These are phyloP conservation scores for Pseudocercospora ulei DNA, from an alignment of 2,329 filamentous ascomycete species.

Conservation along the genomic window DNA sequence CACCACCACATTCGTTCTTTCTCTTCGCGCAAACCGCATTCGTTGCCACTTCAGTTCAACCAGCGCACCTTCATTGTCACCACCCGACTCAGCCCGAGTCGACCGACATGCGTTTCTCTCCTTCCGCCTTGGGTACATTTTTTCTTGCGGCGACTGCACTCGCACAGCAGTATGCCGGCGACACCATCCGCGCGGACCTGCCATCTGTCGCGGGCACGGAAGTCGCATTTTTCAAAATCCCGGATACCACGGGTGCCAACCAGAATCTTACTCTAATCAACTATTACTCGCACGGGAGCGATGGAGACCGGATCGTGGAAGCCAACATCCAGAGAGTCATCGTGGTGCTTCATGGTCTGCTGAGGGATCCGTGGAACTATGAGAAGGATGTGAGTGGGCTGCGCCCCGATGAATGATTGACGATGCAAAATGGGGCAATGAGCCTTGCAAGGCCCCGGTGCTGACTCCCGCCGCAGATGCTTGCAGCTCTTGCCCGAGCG, in stretches of 20 bases:
- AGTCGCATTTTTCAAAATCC: constrained; percentile 33
- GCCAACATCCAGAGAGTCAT: constrained; percentile 28
- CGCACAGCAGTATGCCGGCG: constrained; percentile 27
- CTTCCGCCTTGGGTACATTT: background rate
- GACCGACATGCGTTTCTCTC: constrained; percentile 8
- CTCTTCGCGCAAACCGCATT: too few species aligned
- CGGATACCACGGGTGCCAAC: constrained; percentile 22
- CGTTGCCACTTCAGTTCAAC: too few species aligned
- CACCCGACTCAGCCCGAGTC: background rate
- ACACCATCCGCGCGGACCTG: constrained; percentile 22
- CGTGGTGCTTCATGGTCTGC: constrained; percentile 29
- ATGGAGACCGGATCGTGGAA: constrained; percentile 23
- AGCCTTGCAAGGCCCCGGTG: too few species aligned
- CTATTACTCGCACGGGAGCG: constrained; percentile 27
- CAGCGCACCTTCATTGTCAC: constrained; percentile 1
- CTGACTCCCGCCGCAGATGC: constrained; percentile 21
- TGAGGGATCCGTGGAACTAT: constrained; percentile 28
- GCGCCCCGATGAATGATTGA: too few species aligned
- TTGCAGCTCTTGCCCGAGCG: constrained; percentile 28
- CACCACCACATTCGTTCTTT: constrained; percentile 10
- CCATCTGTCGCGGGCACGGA: constrained; percentile 22
- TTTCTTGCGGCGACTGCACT: constrained; percentile 8
- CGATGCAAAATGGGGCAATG: background rate
- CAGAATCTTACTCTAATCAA: constrained; percentile 30
- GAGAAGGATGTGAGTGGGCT: constrained; percentile 21